Percentiles rank a stretch among this genome's conserved stretches.
These are phyloP conservation scores for Leptographium lundbergii DNA, from an alignment of 2,329 filamentous ascomycete genomes.

Conservation along the genomic window DNA sequence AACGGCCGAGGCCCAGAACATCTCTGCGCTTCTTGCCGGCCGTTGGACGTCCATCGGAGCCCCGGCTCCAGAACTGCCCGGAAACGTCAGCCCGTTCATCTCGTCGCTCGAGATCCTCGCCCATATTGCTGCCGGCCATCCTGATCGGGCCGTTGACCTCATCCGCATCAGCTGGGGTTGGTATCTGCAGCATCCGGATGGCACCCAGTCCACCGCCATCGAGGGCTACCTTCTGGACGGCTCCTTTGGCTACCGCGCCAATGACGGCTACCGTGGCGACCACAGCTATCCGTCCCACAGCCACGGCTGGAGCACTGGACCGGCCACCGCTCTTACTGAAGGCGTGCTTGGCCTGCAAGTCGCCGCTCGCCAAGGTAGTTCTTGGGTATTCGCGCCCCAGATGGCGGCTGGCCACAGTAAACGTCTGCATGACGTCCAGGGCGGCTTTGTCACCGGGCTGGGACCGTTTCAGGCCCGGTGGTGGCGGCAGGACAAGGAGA, in stretches of 20 bases:
- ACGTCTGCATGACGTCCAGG: background rate
- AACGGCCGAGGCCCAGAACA: constrained; percentile 17
- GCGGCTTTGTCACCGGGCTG: constrained; percentile 7
- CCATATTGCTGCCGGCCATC: constrained; percentile 34
- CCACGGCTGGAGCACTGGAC: constrained; percentile 36
- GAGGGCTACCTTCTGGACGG: constrained; percentile 45
- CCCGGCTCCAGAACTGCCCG: constrained; percentile 40
- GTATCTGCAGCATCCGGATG: constrained; percentile 43
- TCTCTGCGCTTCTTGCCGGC: constrained; percentile 30
- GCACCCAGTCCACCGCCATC: constrained; percentile 44
- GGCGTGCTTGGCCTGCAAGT: constrained; percentile 29
- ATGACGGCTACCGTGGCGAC: constrained; percentile 36
- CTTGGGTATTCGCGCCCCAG: constrained; percentile 9
- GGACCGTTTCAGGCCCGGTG: constrained; percentile 17
- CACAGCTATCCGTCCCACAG: constrained; percentile 30
- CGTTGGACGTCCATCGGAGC: constrained; percentile 46
- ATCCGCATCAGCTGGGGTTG: constrained; percentile 47
- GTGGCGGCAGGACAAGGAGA: constrained; percentile 2
- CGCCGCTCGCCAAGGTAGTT: constrained; percentile 9
- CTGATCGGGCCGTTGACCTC: constrained; percentile 39
- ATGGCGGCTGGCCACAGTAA: constrained; percentile 2
- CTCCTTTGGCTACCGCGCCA: constrained; percentile 41
- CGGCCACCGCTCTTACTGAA: constrained; percentile 21
- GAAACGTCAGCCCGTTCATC: constrained; percentile 46
- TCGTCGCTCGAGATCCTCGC: constrained; percentile 46